A percentile compares a stretch with the other conserved stretches of the same genome.
Conservation (phyloP, 495 filamentous ascomycete genomes). For the Hypoxylon cercidicola region DNA sequence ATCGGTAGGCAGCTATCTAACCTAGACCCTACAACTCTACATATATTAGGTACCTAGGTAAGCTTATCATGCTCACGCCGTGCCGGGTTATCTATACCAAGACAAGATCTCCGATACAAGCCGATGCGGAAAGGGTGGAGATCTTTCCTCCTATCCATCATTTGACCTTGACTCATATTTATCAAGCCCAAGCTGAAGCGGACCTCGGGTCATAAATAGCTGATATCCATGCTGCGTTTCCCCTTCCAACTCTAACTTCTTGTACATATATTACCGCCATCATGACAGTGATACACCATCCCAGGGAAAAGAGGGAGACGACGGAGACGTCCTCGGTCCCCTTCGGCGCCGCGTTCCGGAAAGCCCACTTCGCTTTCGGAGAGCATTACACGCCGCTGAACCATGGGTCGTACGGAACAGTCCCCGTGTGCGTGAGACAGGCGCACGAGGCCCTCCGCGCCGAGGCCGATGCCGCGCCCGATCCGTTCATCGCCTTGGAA, state of each 20-base stretch:
- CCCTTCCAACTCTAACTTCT: not conserved
- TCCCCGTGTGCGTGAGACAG: conserved; percentile 42
- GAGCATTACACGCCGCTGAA: conserved; percentile 50
- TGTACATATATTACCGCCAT: not conserved
- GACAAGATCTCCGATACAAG: conserved; percentile 10
- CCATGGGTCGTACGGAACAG: conserved; percentile 55
- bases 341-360: conserved; percentile 42
- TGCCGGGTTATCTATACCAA: not conserved
- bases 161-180: not conserved
- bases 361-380: conserved; percentile 42
- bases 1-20: too few species aligned
- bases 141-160: not conserved
- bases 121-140: conserved; percentile 8
- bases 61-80: not conserved
- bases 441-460: conserved; percentile 40
- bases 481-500: conserved; percentile 60
- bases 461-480: conserved; percentile 45
- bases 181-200: conserved; percentile 10
- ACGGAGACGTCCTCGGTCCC: conserved; percentile 14
- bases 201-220: not conserved
- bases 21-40: not conserved
- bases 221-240: not conserved
- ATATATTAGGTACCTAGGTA: not conserved
- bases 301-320: not conserved
- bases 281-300: conserved; percentile 24